Conservation (phyloP, 495 filamentous ascomycete species). For the Podospora bellae-mahoneyi region DNA sequence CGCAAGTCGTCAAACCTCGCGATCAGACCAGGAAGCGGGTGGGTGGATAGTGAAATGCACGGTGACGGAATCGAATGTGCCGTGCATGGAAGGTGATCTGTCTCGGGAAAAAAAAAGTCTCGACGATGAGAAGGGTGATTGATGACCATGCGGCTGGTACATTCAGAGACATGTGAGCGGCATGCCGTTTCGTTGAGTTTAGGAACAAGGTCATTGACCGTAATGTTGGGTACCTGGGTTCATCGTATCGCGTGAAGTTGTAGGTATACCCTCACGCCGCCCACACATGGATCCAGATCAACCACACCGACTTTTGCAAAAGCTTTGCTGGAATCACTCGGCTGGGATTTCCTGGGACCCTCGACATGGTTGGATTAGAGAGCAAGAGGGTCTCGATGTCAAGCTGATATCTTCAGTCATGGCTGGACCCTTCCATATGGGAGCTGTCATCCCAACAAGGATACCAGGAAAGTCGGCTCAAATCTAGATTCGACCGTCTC, state of each 20-base stretch:
- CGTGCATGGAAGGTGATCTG: neutral
- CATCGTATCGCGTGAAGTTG: too few relatives aligned
- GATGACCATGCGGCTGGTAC: too few relatives aligned
- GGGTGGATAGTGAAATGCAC: neutral
- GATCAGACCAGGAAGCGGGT: conserved; percentile 9
- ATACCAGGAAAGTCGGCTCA: neutral
- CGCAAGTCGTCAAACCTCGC: neutral
- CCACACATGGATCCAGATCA: neutral
- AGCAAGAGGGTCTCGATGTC: too few relatives aligned
- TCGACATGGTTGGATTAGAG: neutral
- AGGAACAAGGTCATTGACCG: too few relatives aligned
- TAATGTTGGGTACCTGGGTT: too few relatives aligned
- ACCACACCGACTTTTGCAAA: neutral
- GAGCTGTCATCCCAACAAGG: neutral
- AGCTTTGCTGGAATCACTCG: neutral
- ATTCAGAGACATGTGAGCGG: too few relatives aligned
- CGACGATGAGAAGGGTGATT: neutral
- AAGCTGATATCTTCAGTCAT: too few relatives aligned
- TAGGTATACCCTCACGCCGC: too few relatives aligned
- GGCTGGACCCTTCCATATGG: neutral
- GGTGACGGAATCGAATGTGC: neutral
- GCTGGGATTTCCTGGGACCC: neutral
- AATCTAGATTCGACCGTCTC: neutral
- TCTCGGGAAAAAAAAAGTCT: neutral
- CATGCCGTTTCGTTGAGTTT: too few relatives aligned